Evolutionary conservation across 2,329 filamentous ascomycete species (phyloP), one percentile per base, ranked within the genome.

Genomic region (Mollisia scopiformis): DNA sequence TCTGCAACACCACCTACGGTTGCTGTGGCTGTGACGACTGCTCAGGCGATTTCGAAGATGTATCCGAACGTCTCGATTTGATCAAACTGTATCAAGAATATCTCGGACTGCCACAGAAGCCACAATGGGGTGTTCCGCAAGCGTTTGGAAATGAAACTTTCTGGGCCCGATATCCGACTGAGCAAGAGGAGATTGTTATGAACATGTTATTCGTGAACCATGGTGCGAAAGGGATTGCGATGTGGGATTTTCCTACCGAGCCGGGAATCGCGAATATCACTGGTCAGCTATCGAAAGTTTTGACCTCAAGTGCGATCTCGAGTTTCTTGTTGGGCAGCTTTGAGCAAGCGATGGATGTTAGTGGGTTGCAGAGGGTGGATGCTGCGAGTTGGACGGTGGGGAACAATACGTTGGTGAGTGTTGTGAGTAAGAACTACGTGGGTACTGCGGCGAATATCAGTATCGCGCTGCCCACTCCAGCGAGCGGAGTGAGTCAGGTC

Each of bases 11-110:
- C 1, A 83, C 80, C 0, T 83, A 84, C 62, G 81, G 81, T 31
- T 64, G 61, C 31, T 82, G 80, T 63, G 81, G 80, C 16, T 83
- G 81, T 65, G 81, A 83, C 58, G 75, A 81, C 64, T 83, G 81
- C 21, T 39, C 58, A 27, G 66, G 67, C 5, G 54, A 55, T 25
- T 58, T 67, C 16, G 37, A 57, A 37, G 67, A 69, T 19, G 60
- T 82, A 27, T 72, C 76, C 0, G 68, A 70, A 3, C 76, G 80
- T 1, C 64, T 81, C 1, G 77, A 82, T 49, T 66, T 68, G 1
- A 77, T 78, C 53, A 65, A 69, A 6, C 59, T 69, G 3, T 82
- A 78, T 59, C 75, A 69, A 39, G 64, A 64, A 0, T 77, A 77
- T 72, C 66, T 81, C 8, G 71, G 72, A 16, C 61, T 65, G 2